phyloP scores from a whole-genome alignment of 768 basidiomycete genomes.

The Trametes punicea region DNA sequence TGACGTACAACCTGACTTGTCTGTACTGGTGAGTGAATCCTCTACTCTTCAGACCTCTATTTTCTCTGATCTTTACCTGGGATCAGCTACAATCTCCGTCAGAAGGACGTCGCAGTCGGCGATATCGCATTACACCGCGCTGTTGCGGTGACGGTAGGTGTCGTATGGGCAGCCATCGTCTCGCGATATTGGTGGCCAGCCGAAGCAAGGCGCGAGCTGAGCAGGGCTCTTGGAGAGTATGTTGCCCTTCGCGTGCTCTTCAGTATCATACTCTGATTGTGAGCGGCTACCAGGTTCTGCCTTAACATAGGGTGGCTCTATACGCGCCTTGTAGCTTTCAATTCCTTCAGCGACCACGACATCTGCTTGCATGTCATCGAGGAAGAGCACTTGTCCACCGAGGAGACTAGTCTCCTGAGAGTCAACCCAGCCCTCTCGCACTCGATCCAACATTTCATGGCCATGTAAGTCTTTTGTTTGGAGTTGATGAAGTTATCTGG shows the following conservation, averaged over 20 bases:
- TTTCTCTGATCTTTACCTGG: neutral
- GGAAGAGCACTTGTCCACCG: conserved; percentile 29
- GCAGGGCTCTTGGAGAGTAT: conserved; percentile 83
- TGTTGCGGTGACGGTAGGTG: conserved; percentile 77
- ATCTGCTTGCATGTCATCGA: conserved; percentile 3
- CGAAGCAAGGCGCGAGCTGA: conserved; percentile 86
- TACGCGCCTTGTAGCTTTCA: conserved; percentile 84
- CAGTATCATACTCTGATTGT: neutral
- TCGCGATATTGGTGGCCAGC: conserved; percentile 95
- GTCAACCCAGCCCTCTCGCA: conserved; percentile 46
- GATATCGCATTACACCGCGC: conserved; percentile 76
- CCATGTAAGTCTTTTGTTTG: conserved; percentile 57
- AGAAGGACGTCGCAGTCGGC: conserved; percentile 57
- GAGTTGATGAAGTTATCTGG: neutral
- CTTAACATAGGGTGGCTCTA: conserved; percentile 94
- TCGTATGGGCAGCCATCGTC: conserved; percentile 85
- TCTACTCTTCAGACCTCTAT: neutral
- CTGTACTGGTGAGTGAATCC: conserved; percentile 38
- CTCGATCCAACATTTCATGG: conserved; percentile 85
- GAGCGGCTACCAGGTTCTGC: conserved; percentile 65
- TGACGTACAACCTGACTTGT: conserved; percentile 89
- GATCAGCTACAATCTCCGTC: conserved; percentile 74
- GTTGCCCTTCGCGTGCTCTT: conserved; percentile 25
- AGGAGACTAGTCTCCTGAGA: conserved; percentile 33
- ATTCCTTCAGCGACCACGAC: conserved; percentile 63